Percentiles rank a stretch among this genome's conserved stretches.
Conservation (phyloP, 768 basidiomycete species). For the Lactarius evosmus region DNA sequence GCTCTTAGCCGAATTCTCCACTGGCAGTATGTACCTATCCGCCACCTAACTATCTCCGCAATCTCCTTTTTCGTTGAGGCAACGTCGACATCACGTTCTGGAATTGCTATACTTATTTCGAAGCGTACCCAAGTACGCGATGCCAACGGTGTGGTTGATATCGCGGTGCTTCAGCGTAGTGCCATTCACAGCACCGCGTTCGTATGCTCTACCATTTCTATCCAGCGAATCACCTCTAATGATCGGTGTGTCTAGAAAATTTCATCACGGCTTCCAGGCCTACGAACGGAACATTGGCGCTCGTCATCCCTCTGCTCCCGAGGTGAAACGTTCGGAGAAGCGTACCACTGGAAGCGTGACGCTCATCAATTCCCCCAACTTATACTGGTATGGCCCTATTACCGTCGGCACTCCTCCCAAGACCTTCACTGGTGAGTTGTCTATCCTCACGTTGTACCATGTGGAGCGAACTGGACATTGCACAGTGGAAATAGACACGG, state of each 20-base stretch:
- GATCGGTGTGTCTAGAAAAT: slow-evolving; percentile 3
- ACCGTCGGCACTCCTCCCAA: slow-evolving; percentile 17
- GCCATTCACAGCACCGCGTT: background rate
- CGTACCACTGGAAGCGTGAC: background rate
- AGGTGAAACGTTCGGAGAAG: background rate
- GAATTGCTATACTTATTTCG: slow-evolving; percentile 5
- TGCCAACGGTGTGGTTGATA: background rate
- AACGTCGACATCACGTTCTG: no score
- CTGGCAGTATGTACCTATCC: background rate
- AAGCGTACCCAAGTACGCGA: background rate
- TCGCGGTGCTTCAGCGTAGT: background rate
- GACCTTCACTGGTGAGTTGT: slow-evolving; percentile 6
- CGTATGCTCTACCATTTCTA: background rate
- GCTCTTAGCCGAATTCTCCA: no score
- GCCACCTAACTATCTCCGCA: background rate
- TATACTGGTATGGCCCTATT: slow-evolving; percentile 14
- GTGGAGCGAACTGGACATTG: no score
- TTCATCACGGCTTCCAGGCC: background rate
- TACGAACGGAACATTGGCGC: slow-evolving; percentile 9
- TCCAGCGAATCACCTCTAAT: background rate
- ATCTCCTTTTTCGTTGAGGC: slow-evolving; percentile 7
- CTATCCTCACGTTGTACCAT: background rate
- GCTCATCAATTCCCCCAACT: background rate
- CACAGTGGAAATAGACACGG: slow-evolving; percentile 41
- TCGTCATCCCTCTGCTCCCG: background rate